Percentiles rank a stretch among this genome's conserved stretches.
Conservation (phyloP, 805 yeast species). For the Yamadazyma phyllophila region DNA sequence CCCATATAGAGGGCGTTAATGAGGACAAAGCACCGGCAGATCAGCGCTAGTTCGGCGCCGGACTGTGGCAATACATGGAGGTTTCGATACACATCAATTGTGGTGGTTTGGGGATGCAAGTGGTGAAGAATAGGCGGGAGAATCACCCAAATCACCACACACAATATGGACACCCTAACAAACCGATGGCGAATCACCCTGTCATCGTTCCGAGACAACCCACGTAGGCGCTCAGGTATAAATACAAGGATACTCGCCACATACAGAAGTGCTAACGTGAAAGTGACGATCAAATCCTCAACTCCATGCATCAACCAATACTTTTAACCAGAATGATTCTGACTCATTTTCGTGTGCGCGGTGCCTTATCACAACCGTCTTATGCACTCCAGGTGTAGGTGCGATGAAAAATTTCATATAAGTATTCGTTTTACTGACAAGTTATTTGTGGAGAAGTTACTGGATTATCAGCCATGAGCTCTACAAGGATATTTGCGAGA, state of each 20-base stretch:
- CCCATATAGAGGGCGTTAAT: constrained; percentile 46
- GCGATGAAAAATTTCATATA: constrained; percentile 5
- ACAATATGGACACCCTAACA: constrained; percentile 29
- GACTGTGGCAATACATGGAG: background rate
- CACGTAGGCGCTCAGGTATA: constrained; percentile 21
- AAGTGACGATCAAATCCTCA: constrained; percentile 16
- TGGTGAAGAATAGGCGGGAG: background rate
- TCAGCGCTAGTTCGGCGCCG: background rate
- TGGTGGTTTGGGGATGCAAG: background rate
- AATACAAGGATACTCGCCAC: constrained; percentile 40
- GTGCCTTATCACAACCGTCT: background rate
- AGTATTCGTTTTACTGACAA: background rate
- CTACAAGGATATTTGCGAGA: constrained; percentile 13
- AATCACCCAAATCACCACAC: constrained; percentile 14
- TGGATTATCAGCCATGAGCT: background rate
- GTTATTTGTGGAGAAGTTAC: background rate
- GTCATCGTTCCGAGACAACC: constrained; percentile 41
- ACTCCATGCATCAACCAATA: constrained; percentile 12
- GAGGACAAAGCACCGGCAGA: background rate
- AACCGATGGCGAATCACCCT: constrained; percentile 43
- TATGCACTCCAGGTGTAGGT: constrained; percentile 1
- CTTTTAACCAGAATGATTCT: constrained; percentile 10
- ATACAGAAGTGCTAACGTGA: constrained; percentile 43
- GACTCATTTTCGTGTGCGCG: constrained; percentile 14
- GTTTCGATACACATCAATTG: background rate